Percentiles rank a stretch among this genome's conserved stretches.
phyloP scores from a whole-genome alignment of 768 basidiomycete species.

The Russula vinacea region DNA sequence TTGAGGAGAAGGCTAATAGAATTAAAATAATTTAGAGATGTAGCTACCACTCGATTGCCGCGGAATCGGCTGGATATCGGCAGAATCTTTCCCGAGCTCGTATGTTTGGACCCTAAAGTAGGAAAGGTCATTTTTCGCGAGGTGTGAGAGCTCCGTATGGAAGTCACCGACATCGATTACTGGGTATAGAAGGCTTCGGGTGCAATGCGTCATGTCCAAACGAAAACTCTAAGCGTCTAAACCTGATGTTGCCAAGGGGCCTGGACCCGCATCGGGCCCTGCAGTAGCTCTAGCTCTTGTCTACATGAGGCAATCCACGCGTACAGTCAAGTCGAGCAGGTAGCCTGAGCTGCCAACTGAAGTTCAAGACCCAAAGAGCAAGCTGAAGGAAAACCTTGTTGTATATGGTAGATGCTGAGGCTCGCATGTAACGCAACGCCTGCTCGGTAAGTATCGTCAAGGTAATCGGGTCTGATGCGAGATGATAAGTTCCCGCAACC shows the following conservation, averaged over 20 bases:
- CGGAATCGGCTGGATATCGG: conserved; percentile 15
- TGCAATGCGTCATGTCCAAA: neutral
- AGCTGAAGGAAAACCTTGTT: neutral
- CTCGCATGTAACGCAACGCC: neutral
- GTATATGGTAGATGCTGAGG: neutral
- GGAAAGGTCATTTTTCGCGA: neutral
- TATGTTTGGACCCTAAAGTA: conserved; percentile 1
- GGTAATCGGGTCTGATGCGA: neutral
- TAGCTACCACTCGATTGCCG: conserved; percentile 1
- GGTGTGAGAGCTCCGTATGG: conserved; percentile 2
- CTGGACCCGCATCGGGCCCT: conserved; percentile 7
- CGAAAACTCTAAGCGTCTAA: conserved; percentile 15
- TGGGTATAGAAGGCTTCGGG: conserved; percentile 1
- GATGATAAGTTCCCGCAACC: no score
- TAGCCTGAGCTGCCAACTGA: neutral
- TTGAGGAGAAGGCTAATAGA: conserved; percentile 9
- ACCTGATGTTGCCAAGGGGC: conserved; percentile 15
- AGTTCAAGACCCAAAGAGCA: neutral
- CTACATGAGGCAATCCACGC: neutral
- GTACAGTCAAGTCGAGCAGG: neutral
- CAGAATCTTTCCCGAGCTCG: neutral
- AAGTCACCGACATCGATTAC: conserved; percentile 11
- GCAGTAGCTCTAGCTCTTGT: neutral
- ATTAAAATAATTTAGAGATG: neutral
- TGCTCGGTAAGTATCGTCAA: conserved; percentile 11